phyloP scores from a whole-genome alignment of 371 early-diverging fungal species.

The Mucor irregularis region DNA sequence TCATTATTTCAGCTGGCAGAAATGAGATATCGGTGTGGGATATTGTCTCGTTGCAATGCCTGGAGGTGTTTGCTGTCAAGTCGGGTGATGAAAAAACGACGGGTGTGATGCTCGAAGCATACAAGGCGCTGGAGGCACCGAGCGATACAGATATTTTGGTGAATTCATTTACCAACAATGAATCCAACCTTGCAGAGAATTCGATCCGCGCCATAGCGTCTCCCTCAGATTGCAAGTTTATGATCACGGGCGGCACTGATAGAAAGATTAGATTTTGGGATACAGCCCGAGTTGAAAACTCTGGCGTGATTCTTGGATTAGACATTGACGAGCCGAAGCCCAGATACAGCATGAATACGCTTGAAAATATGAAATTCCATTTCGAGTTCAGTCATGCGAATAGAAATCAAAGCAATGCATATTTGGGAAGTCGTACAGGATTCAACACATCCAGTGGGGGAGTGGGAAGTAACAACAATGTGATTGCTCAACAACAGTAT shows the following conservation, averaged over 20 bases:
- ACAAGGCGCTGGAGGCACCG: constrained; percentile 59
- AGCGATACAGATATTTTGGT: constrained; percentile 51
- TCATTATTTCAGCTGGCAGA: constrained; percentile 62
- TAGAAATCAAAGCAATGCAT: constrained; percentile 15
- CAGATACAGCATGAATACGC: constrained; percentile 60
- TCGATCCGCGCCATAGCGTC: constrained; percentile 58
- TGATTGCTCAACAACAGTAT: constrained; percentile 54
- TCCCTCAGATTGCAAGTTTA: constrained; percentile 57
- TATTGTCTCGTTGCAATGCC: constrained; percentile 70
- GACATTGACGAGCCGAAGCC: constrained; percentile 64
- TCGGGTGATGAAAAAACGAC: constrained; percentile 58
- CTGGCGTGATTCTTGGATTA: constrained; percentile 69
- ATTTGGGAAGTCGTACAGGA: constrained; percentile 14
- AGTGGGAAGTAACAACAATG: constrained; percentile 3
- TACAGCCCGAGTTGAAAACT: constrained; percentile 62
- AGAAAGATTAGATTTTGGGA: constrained; percentile 86
- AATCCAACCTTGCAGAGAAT: constrained; percentile 53
- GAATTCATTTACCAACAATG: constrained; percentile 53
- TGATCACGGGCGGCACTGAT: constrained; percentile 84
- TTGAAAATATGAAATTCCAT: constrained; percentile 55
- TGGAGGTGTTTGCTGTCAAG: constrained; percentile 68
- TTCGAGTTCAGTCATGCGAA: constrained; percentile 50
- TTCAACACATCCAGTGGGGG: constrained; percentile 6
- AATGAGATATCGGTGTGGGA: constrained; percentile 90
- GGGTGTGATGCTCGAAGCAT: constrained; percentile 49